phyloP scores from a whole-genome alignment of 768 basidiomycete species.

The Naganishia antarctica region DNA sequence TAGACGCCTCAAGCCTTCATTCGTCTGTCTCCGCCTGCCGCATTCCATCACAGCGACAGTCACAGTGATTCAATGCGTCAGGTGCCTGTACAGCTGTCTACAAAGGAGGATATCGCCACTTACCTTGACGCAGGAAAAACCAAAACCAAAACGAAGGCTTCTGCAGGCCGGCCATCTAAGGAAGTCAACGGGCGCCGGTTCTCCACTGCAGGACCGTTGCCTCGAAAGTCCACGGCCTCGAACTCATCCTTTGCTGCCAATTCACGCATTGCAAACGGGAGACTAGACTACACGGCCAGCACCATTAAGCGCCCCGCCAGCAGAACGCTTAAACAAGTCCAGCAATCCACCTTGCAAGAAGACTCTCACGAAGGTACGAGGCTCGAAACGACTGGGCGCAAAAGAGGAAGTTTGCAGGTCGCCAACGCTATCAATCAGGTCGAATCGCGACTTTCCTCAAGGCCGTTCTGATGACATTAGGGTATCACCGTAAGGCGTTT shows the following conservation, averaged over 20 bases:
- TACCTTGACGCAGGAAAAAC: not conserved
- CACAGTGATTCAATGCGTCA: not conserved
- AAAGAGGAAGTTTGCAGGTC: not conserved
- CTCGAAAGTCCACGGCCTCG: not conserved
- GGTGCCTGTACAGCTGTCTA: not conserved
- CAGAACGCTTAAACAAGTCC: not conserved
- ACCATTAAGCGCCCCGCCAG: conserved; percentile 5
- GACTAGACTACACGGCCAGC: no score
- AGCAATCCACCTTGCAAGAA: not conserved
- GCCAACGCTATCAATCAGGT: conserved; percentile 10
- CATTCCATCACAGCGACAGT: not conserved
- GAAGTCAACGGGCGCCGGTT: not conserved
- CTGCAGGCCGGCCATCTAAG: not conserved
- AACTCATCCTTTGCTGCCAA: not conserved
- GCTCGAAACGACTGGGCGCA: not conserved
- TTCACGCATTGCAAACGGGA: no score
- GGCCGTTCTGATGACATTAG: not conserved
- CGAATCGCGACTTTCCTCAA: not conserved
- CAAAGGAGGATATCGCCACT: not conserved
- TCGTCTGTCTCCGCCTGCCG: not conserved
- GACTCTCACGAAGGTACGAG: not conserved
- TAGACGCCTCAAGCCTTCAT: conserved; percentile 10
- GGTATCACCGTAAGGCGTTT: not conserved
- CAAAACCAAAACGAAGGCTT: no score
- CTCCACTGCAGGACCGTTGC: not conserved